Percentiles rank a stretch among this genome's conserved stretches.
Evolutionary conservation across 169 alveolate genomes (phyloP).

Genomic region (Cryptosporidium baileyi): DNA sequence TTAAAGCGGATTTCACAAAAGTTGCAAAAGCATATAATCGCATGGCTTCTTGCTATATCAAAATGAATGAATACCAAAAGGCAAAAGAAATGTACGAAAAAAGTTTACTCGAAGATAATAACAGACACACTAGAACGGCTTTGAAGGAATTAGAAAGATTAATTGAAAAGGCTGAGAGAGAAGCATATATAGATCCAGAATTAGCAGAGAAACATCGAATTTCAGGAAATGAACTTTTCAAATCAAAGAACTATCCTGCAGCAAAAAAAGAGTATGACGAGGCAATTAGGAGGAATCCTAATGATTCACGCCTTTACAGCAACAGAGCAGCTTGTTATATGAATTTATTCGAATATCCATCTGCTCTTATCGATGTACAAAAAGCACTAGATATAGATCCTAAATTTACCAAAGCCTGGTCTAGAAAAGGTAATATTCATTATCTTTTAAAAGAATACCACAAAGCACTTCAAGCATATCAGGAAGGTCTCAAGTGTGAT

Average conservation of each 20-base stretch:
- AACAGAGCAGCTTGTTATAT: slow-evolving; percentile 96
- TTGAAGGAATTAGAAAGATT: slow-evolving; percentile 90
- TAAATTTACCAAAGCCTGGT: slow-evolving; percentile 93
- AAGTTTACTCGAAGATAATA: slow-evolving; percentile 92
- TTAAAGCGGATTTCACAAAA: slow-evolving; percentile 86
- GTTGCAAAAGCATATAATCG: slow-evolving; percentile 84
- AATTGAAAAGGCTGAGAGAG: slow-evolving; percentile 89
- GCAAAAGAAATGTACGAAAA: slow-evolving; percentile 91
- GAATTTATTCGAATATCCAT: slow-evolving; percentile 93
- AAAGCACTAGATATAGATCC: slow-evolving; percentile 95
- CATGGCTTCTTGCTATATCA: slow-evolving; percentile 86
- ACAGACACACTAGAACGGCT: slow-evolving; percentile 89
- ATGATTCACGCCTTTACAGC: slow-evolving; percentile 91
- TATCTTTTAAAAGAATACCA: slow-evolving; percentile 94
- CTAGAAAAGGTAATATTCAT: slow-evolving; percentile 94
- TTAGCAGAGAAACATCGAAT: slow-evolving; percentile 88
- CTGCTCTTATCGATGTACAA: slow-evolving; percentile 91
- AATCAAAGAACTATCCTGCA: slow-evolving; percentile 92
- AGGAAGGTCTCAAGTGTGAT: slow-evolving; percentile 92
- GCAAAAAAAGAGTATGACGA: slow-evolving; percentile 97
- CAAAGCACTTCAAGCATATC: slow-evolving; percentile 94
- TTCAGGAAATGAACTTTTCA: slow-evolving; percentile 90
- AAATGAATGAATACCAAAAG: slow-evolving; percentile 84
- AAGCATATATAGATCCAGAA: slow-evolving; percentile 93
- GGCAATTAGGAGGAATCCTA: slow-evolving; percentile 96